These are phyloP conservation scores for Secale cereale DNA, from an alignment of 176 grass and related monocot genomes.

Conservation along the genomic window DNA sequence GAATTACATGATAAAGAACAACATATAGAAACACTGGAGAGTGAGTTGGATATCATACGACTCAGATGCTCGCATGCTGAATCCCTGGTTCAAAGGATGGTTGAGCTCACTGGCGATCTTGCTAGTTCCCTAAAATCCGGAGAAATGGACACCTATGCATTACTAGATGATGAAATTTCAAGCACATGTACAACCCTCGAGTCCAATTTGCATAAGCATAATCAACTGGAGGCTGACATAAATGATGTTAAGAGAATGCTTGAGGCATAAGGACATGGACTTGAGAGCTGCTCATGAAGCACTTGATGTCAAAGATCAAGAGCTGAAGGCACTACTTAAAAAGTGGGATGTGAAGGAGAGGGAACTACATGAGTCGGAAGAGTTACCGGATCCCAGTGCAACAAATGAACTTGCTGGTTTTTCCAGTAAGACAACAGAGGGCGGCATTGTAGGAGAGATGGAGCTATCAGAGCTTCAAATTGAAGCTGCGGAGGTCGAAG, in stretches of 20 bases:
- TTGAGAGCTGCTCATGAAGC: constrained; percentile 34
- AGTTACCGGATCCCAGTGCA: constrained; percentile 23
- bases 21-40: constrained; percentile 29
- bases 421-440: constrained; percentile 13
- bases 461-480: constrained; percentile 16
- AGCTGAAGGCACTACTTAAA: constrained; percentile 36
- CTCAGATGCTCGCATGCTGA: constrained; percentile 48
- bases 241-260: constrained; percentile 46
- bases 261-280: constrained; percentile 48
- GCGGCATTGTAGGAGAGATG: not conserved
- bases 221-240: constrained; percentile 59
- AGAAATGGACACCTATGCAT: constrained; percentile 32
- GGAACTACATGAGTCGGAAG: constrained; percentile 41
- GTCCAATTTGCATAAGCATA: constrained; percentile 48
- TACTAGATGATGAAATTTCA: constrained; percentile 48
- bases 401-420: constrained; percentile 3
- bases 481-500: constrained; percentile 34
- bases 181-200: constrained; percentile 30
- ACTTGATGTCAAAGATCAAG: constrained; percentile 52
- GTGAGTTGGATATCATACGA: constrained; percentile 46
- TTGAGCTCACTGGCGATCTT: constrained; percentile 53
- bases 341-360: constrained; percentile 38
- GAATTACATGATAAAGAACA: constrained; percentile 56
- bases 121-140: constrained; percentile 40
- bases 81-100: constrained; percentile 51